Base-by-base conservation (phyloP, 192 early-diverging fungal genomes). In the Helicostylum pulchrum region DNA sequence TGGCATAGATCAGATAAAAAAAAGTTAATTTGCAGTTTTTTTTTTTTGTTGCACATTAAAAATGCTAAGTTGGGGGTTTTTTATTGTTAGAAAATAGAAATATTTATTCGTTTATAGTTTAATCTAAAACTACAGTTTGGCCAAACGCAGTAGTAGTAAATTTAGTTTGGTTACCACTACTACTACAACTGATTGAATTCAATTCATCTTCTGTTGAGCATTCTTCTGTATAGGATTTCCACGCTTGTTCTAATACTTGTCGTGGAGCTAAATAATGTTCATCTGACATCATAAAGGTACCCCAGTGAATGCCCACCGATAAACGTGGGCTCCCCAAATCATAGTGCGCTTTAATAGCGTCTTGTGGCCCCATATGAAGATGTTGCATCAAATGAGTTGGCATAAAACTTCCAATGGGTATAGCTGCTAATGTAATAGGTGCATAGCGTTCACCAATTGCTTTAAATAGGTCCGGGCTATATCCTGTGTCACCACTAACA, bases 241-340 rank as follows among this genome's bases (percentile, higher is more conserved):
- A 68, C 30, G 57, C 48, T 62, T 59, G 52, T 21, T 21, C 45
- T 39, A 68, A 53, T 20, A 49, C 32, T 43, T 58, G 54, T 54
- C 77, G 77, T 47, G 83, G 79, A 36, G 77, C 81, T 64, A 82
- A 43, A 62, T 85, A 83, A 60, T 78, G 76, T 53, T 84, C 82
- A 56, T 81, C 78, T n/a, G 78, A 80, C 80, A 84, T 81, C 80
- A 84, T 80, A 62, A 82, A 84, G 3, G 83, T 84, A 14, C 80
- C 83, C 83, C 83, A 84, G 56, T 82, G 83, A 20, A 84, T 77
- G n/a, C 83, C 83, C 20, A 84, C 63, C 2, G 83, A 77, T 54
- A 74, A 54, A 1, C 36, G 51, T 5, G 83, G 78, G 23, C 36
- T 20, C 17, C 53, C n/a, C 9, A 84, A 65, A 55, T 80, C 80